Percentiles rank a stretch among this genome's conserved stretches.
These are phyloP conservation scores for Pythium plurisporium DNA, from an alignment of 352 stramenopile species.

Conservation along the genomic window DNA sequence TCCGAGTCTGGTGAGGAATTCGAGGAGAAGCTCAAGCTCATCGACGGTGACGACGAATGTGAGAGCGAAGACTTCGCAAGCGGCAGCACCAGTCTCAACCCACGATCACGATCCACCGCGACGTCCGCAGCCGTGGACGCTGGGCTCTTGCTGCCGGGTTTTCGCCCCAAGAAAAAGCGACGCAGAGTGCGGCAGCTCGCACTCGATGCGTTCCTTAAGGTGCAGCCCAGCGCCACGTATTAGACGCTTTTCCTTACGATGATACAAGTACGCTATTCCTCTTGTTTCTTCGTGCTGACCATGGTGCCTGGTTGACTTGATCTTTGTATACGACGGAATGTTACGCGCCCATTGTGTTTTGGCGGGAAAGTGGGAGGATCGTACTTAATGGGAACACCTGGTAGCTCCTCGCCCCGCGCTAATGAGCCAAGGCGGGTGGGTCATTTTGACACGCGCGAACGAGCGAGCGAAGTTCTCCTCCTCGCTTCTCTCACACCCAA, in stretches of 20 bases:
- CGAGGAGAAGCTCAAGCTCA: conserved; percentile 17
- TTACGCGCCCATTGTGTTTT: conserved; percentile 13
- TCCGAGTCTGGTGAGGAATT: conserved; percentile 37
- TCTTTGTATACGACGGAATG: conserved; percentile 17
- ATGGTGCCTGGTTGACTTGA: conserved; percentile 20
- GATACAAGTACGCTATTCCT: not conserved
- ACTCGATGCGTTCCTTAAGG: conserved; percentile 47
- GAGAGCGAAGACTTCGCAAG: not conserved
- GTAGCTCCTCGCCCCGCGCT: conserved; percentile 10
- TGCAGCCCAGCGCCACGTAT: conserved; percentile 13
- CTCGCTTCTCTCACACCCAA: no score
- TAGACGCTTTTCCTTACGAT: not conserved
- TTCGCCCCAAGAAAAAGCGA: conserved; percentile 39
- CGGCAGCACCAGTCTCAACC: not conserved
- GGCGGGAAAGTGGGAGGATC: conserved; percentile 22
- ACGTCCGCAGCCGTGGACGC: not conserved
- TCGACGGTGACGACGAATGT: conserved; percentile 12
- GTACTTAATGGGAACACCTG: conserved; percentile 21
- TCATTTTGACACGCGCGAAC: conserved; percentile 22
- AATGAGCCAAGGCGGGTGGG: conserved; percentile 2
- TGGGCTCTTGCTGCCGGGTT: conserved; percentile 23
- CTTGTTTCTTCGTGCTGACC: not conserved
- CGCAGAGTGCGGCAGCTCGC: conserved; percentile 46
- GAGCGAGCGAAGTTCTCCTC: no score
- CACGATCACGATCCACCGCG: not conserved